A percentile compares a stretch with the other conserved stretches of the same genome.
These are phyloP conservation scores for Wickerhamiella vanderwaltii DNA, from an alignment of 805 yeast genomes.

Conservation along the genomic window DNA sequence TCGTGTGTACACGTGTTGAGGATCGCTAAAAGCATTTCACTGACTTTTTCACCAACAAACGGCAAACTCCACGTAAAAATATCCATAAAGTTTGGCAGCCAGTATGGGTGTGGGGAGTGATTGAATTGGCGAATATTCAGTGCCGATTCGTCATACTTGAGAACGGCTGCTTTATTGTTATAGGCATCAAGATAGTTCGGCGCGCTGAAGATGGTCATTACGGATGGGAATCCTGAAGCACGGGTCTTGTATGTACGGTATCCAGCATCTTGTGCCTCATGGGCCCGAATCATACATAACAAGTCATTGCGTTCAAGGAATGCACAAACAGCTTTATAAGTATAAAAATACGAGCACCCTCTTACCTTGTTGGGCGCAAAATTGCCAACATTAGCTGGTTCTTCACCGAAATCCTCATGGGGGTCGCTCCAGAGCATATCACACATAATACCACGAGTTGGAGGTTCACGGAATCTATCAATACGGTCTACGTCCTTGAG, in stretches of 20 bases:
- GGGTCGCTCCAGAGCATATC: constrained; percentile 97
- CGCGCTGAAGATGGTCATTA: constrained; percentile 86
- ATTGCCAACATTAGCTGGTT: constrained; percentile 27
- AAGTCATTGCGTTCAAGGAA: constrained; percentile 69
- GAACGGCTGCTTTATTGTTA: constrained; percentile 88
- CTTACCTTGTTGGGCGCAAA: constrained; percentile 62
- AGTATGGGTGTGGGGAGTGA: constrained; percentile 87
- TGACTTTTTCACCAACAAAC: constrained; percentile 90
- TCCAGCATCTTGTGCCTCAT: constrained; percentile 96
- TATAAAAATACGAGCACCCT: constrained; percentile 86
- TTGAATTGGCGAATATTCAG: constrained; percentile 95
- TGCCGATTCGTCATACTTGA: constrained; percentile 81
- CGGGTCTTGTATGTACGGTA: constrained; percentile 85
- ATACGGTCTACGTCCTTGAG: constrained; percentile 56
- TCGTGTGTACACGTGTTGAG: constrained; percentile 92
- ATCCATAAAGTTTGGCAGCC: constrained; percentile 95
- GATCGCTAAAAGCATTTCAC: constrained; percentile 83
- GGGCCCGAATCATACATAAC: constrained; percentile 83
- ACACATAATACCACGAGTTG: constrained; percentile 87
- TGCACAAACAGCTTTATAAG: constrained; percentile 68
- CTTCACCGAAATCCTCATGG: constrained; percentile 71
- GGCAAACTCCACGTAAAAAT: constrained; percentile 96
- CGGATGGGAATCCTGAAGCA: constrained; percentile 76
- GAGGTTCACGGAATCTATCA: constrained; percentile 83
- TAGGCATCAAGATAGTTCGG: constrained; percentile 90